Conservation (phyloP, 257 asterid genomes). For the Solanum lycopersicoides region DNA sequence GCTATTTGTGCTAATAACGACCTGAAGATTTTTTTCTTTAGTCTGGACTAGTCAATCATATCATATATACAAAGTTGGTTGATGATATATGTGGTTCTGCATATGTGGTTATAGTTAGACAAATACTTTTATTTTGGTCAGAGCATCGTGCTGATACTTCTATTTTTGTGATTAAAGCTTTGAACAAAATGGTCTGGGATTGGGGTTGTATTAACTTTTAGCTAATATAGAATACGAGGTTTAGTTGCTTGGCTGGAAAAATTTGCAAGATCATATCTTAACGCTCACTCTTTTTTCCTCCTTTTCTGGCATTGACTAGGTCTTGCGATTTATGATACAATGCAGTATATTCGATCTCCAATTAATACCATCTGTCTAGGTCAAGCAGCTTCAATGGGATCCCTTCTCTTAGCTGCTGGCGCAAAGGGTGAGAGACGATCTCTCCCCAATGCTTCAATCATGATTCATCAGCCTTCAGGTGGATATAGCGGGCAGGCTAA, state of each 20-base stretch:
- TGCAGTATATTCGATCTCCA: constrained; percentile 93
- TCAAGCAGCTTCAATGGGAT: constrained; percentile 97
- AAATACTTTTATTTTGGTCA: not conserved
- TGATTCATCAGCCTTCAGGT: constrained; percentile 97
- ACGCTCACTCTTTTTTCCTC: not conserved
- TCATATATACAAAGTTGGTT: not conserved
- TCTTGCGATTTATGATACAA: constrained; percentile 93
- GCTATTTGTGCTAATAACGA: not conserved
- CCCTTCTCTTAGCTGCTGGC: constrained; percentile 94
- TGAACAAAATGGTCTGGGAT: not conserved
- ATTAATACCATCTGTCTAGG: constrained; percentile 84
- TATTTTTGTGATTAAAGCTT: not conserved
- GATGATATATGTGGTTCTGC: not conserved
- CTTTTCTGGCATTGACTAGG: constrained; percentile 21
- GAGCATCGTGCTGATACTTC: not conserved
- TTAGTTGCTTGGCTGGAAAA: not conserved
- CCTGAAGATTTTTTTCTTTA: not conserved
- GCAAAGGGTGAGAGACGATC: constrained; percentile 84
- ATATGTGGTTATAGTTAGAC: not conserved
- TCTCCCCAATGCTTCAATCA: constrained; percentile 84
- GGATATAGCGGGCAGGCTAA: constrained; percentile 91
- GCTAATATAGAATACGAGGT: not conserved
- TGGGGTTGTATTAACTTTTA: not conserved
- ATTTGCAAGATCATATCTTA: not conserved
- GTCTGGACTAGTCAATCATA: not conserved